A percentile compares a stretch with the other conserved stretches of the same genome.
Conservation (phyloP, 345 rosid genomes). For the Pistacia atlantica region DNA sequence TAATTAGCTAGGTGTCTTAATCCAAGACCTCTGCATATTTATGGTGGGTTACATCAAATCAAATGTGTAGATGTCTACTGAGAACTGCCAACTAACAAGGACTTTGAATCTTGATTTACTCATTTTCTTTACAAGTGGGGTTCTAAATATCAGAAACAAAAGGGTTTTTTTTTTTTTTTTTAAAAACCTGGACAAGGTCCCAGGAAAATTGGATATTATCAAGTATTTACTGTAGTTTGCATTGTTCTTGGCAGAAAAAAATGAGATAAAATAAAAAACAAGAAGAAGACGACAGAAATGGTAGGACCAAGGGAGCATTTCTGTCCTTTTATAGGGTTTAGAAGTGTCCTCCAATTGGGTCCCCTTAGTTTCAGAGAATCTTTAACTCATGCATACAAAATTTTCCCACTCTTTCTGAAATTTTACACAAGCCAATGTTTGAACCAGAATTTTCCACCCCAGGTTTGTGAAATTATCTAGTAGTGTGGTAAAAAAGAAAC, state of each 20-base stretch:
- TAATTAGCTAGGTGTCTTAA: background rate
- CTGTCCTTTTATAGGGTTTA: background rate
- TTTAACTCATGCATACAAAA: background rate
- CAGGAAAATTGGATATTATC: background rate
- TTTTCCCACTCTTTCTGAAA: background rate
- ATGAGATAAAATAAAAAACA: background rate
- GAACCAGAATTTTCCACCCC: background rate
- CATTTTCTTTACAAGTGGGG: background rate
- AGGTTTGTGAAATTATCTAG: background rate
- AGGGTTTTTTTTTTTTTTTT: no score
- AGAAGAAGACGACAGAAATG: background rate
- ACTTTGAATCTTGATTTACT: background rate
- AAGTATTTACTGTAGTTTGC: background rate
- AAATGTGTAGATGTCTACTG: background rate
- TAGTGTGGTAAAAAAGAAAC: background rate
- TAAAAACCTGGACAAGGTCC: background rate
- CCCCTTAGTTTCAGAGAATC: slow-evolving; percentile 12
- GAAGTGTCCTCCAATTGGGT: slow-evolving; percentile 4
- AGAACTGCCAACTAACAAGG: background rate
- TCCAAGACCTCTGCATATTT: no score
- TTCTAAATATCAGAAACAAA: background rate
- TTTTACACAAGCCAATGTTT: background rate
- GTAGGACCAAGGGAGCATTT: slow-evolving; percentile 3
- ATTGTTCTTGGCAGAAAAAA: background rate
- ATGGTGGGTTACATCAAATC: background rate